Evolutionary conservation across 306 rosid species (phyloP).

Genomic region (Vigna trinervia): DNA sequence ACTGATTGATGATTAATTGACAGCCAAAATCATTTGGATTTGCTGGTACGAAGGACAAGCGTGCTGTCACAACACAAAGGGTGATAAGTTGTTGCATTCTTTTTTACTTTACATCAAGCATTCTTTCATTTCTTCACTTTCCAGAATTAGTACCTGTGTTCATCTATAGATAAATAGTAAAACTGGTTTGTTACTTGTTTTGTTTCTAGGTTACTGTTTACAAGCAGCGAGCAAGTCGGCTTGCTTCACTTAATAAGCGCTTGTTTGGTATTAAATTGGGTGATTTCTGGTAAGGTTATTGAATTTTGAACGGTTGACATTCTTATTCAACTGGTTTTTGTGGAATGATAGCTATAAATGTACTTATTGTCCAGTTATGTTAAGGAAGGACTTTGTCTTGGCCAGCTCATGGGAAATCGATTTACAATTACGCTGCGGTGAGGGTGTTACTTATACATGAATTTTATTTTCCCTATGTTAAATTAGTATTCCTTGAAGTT

Average conservation of each 20-base stretch:
- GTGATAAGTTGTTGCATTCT: constrained; percentile 53
- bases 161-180: constrained; percentile 33
- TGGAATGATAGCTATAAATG: constrained; percentile 42
- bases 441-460: constrained; percentile 44
- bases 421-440: constrained; percentile 88
- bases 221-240: constrained; percentile 78
- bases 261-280: constrained; percentile 91
- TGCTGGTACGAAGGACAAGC: constrained; percentile 97
- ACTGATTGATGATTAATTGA: constrained; percentile 44
- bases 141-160: background rate
- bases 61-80: constrained; percentile 90
- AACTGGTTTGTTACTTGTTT: constrained; percentile 40
- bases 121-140: constrained; percentile 34
- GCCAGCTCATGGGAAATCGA: constrained; percentile 91
- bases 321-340: constrained; percentile 26
- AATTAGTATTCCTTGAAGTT: background rate
- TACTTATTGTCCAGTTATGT: constrained; percentile 69
- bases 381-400: constrained; percentile 86
- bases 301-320: constrained; percentile 34
- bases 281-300: constrained; percentile 82
- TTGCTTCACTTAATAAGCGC: constrained; percentile 88
- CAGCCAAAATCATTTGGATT: constrained; percentile 96
- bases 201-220: constrained; percentile 82
- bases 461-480: constrained; percentile 34
- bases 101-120: constrained; percentile 16